Percentiles rank a stretch among this genome's conserved stretches.
phyloP scores from a whole-genome alignment of 192 early-diverging fungal species.

The Anaeromyces robustus region DNA sequence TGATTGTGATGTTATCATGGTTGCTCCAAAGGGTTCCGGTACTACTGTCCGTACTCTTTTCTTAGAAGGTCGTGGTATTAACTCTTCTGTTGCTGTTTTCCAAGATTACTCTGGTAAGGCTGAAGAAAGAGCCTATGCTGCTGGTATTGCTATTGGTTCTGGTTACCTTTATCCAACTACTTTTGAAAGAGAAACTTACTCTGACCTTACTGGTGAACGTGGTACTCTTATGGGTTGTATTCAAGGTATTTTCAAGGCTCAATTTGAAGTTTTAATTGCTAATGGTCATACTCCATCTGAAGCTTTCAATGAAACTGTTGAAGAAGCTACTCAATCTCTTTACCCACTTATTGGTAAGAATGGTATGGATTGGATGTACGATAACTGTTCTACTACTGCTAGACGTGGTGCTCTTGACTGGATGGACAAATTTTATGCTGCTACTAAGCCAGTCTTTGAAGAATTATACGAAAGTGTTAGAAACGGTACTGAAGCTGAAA shows the following conservation, averaged over 20 bases:
- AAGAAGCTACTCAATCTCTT: conserved; percentile 95
- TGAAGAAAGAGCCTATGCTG: conserved; percentile 75
- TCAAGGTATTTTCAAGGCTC: conserved; percentile 87
- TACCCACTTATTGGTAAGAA: conserved; percentile 90
- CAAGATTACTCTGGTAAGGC: conserved; percentile 90
- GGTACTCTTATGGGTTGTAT: conserved; percentile 97
- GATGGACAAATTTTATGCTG: conserved; percentile 82
- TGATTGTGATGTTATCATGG: conserved; percentile 88
- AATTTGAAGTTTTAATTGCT: conserved; percentile 88
- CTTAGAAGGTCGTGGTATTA: conserved; percentile 92
- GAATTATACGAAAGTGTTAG: conserved; percentile 73
- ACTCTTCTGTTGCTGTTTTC: conserved; percentile 88
- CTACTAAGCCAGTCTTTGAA: conserved; percentile 86
- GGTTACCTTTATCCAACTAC: conserved; percentile 90
- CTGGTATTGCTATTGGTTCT: conserved; percentile 86
- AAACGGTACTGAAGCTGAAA: conserved; percentile 72
- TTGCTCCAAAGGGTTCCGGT: conserved; percentile 93
- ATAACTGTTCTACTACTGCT: conserved; percentile 92
- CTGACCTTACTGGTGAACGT: conserved; percentile 91
- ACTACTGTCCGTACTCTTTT: conserved; percentile 89
- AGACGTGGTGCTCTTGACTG: conserved; percentile 94
- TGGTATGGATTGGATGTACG: conserved; percentile 98
- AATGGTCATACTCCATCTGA: conserved; percentile 92
- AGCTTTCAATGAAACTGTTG: conserved; percentile 98
- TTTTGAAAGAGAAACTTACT: conserved; percentile 91